Evolutionary conservation across 805 yeast genomes (phyloP).

Genomic region (Saccharomycopsis oosterbeekiorum): DNA sequence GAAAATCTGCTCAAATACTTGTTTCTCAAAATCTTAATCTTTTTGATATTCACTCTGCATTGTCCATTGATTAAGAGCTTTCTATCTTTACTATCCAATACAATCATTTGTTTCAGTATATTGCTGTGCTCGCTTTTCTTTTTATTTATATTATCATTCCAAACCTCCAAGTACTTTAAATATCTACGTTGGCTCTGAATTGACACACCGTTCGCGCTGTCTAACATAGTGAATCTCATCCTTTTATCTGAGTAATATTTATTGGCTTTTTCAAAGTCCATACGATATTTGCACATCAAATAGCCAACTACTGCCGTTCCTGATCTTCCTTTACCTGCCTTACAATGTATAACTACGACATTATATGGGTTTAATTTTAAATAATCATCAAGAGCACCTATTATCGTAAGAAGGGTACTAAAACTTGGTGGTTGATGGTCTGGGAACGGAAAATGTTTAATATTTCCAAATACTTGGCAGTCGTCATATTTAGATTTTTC

Average conservation of each 20-base stretch:
- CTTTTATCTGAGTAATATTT: slow-evolving; percentile 45
- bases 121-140: slow-evolving; percentile 2
- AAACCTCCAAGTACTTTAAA: slow-evolving; percentile 40
- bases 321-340: slow-evolving; percentile 87
- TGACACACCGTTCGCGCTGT: slow-evolving; percentile 58
- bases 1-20: background rate
- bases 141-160: slow-evolving; percentile 22
- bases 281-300: slow-evolving; percentile 40
- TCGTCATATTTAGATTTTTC: slow-evolving; percentile 39
- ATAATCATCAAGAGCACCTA: slow-evolving; percentile 37
- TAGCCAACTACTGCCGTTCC: slow-evolving; percentile 69
- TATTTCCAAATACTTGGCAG: slow-evolving; percentile 18
- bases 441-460: slow-evolving; percentile 40
- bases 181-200: slow-evolving; percentile 62
- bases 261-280: slow-evolving; percentile 38
- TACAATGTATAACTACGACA: slow-evolving; percentile 73
- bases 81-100: background rate
- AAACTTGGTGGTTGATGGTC: slow-evolving; percentile 78
- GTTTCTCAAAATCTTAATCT: background rate
- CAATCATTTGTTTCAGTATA: background rate
- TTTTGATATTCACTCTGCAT: background rate
- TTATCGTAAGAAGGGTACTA: slow-evolving; percentile 33
- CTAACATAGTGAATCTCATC: slow-evolving; percentile 31
- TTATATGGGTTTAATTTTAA: slow-evolving; percentile 28
- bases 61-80: background rate